Evolutionary conservation across 1,139 yeast genomes (phyloP), one percentile per base, ranked within the genome.

Genomic region (Wickerhamomyces sp.): DNA sequence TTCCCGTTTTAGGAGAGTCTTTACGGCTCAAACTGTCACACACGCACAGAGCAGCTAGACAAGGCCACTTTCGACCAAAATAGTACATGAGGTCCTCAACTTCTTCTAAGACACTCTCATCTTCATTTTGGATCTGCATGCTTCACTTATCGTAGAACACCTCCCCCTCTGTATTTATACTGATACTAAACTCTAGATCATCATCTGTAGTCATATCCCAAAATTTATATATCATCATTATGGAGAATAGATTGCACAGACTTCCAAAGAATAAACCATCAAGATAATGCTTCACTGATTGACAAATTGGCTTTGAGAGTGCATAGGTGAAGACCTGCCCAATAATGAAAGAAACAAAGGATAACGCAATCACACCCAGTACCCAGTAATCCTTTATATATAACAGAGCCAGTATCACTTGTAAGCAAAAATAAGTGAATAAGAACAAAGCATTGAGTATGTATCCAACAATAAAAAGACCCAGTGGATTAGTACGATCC

Each of bases 191-290:
- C 67, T 93, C 99, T 59, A 91, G 79, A 64, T 93, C 98, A 60
- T 93, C 98, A 49, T 83, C 80, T n/a, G 98, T 93, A 45, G 93
- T 84, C 79, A 89, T 87, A 60, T 91, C 97, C 97, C 98, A 93
- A 57, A 82, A 88, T 67, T 93, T 91, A 71, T 90, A 91, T 46
- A 91, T 73, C 98, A 93, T 91, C 96, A 93, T 90, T 46, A 85
- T 71, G 8, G 95, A 76, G 59, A 89, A 86, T 42, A 89, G 64
- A 62, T 87, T 88, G 60, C 95, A 80, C 39, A 88, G 59, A 33
- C 94, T 76, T 27, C 91, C 95, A 60, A 91, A 87, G 63, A 91
- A 85, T 33, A 89, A 66, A 1, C 98, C 98, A 59, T 93, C 99
- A 29, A 90, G 73, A 62, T 91, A 93, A 65, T 93, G 99, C 40